Evolutionary conservation across 2,329 filamentous ascomycete genomes (phyloP).

Genomic region (Lasiodiplodia theobromae): DNA sequence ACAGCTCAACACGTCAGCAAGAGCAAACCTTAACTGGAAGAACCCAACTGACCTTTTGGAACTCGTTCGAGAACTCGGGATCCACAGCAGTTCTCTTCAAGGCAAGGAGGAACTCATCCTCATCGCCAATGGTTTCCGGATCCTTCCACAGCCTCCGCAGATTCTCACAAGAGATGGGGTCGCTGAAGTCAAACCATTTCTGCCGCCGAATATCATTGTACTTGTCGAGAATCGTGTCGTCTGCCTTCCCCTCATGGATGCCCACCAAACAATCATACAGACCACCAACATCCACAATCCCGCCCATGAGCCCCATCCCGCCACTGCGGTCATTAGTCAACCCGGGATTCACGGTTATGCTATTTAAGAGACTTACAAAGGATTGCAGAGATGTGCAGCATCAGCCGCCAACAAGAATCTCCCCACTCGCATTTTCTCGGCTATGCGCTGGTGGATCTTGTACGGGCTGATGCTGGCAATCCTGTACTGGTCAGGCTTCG

Average conservation of each 20-base stretch:
- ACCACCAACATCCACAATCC: slow-evolving; percentile 65
- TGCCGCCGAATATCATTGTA: slow-evolving; percentile 32
- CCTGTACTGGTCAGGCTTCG: slow-evolving; percentile 62
- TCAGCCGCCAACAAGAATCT: slow-evolving; percentile 63
- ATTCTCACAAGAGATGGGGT: slow-evolving; percentile 42
- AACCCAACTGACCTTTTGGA: slow-evolving; percentile 38
- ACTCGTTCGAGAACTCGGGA: slow-evolving; percentile 36
- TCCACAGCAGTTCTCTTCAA: slow-evolving; percentile 44
- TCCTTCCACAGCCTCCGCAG: slow-evolving; percentile 47
- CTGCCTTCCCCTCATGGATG: slow-evolving; percentile 29
- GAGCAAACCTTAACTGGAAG: too few relatives aligned
- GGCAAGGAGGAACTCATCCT: slow-evolving; percentile 47
- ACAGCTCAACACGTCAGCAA: neutral
- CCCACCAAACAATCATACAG: slow-evolving; percentile 61
- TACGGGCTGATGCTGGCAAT: slow-evolving; percentile 64
- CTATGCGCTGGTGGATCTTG: slow-evolving; percentile 64
- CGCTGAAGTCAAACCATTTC: slow-evolving; percentile 27
- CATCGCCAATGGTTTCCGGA: slow-evolving; percentile 44
- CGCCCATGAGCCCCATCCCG: slow-evolving; percentile 66
- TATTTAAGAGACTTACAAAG: slow-evolving; percentile 45
- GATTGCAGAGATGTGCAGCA: slow-evolving; percentile 62
- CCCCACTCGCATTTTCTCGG: slow-evolving; percentile 60
- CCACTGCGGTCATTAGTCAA: slow-evolving; percentile 56
- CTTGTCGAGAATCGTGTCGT: slow-evolving; percentile 31
- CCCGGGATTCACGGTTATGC: slow-evolving; percentile 38